Evolutionary conservation across 2,329 filamentous ascomycete species (phyloP), one percentile per base, ranked within the genome.

Genomic region (Lizonia empirigonia): DNA sequence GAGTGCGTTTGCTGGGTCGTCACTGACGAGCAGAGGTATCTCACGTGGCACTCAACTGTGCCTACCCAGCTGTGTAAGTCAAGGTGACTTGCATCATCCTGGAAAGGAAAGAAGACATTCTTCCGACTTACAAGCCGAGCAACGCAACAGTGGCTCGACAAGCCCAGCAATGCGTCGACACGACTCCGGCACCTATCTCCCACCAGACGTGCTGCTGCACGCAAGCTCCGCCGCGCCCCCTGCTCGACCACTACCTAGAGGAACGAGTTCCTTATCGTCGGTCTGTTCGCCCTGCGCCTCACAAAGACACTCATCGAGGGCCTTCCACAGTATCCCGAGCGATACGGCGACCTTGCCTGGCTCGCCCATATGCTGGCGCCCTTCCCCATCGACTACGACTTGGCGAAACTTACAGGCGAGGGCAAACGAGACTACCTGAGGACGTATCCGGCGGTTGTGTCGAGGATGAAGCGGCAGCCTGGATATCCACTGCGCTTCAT

Each of bases 251-350:
- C n/a, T 24, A 10, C 18, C 13, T 16, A 5, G 20, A 22, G n/a
- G 3, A 5, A 24, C 7, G 20, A 18, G 10, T 65, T 61, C 36
- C 44, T 67, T 16, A 59, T 69, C 32, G 24, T 69, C n/a, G 59
- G 58, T 8, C 58, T 69, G 3, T 69, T 69, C 37, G 57, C 63
- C 0, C 55, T 67, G 2, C 64, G 63, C 6, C 50, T 67, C 7
- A 35, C 63, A 2, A 53, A 49, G 5, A 46, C 39, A 6, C 40
- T 67, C 5, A 55, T 67, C 24, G 24, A 55, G n/a, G 9, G 23
- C 47, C 2, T 58, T 68, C 3, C 55, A 58, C 1, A 19, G 38
- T 67, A 67, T 16, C 18, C 50, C 4, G 49, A 39, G 3, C 59
- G 53, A 1, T 35, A 48, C 19, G 19, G 39, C 2, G 64, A 67